A percentile compares a stretch with the other conserved stretches of the same genome.
Evolutionary conservation across 1,139 yeast species (phyloP).

Genomic region (Diutina rugosa): DNA sequence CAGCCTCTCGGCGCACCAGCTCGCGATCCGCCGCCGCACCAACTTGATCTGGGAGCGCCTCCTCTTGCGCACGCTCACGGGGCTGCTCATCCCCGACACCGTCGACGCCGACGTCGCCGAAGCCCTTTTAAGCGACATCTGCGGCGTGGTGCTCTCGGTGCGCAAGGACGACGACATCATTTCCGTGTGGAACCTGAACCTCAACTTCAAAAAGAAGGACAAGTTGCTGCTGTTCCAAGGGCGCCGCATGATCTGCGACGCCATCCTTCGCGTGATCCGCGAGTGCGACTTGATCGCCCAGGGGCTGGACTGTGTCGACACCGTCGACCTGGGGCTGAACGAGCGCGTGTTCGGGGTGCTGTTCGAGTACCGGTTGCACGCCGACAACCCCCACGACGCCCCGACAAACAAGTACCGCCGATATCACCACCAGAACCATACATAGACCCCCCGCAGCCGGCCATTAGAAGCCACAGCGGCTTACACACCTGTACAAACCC

Average conservation of each 20-base stretch:
- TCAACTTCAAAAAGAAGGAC: slow-evolving; percentile 19
- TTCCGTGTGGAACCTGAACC: slow-evolving; percentile 41
- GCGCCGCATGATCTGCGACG: slow-evolving; percentile 35
- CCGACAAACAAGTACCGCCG: background rate
- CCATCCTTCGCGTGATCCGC: slow-evolving; percentile 30
- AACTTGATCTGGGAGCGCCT: slow-evolving; percentile 42
- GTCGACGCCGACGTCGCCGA: slow-evolving; percentile 12
- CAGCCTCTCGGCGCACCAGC: slow-evolving; percentile 7
- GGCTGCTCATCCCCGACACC: slow-evolving; percentile 27
- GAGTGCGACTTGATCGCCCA: slow-evolving; percentile 34
- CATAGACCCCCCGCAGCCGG: background rate
- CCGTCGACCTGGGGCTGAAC: slow-evolving; percentile 21
- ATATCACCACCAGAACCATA: background rate
- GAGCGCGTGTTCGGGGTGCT: slow-evolving; percentile 33
- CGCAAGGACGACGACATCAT: slow-evolving; percentile 28
- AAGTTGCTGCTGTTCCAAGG: slow-evolving; percentile 33
- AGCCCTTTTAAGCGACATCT: slow-evolving; percentile 29
- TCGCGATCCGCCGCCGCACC: slow-evolving; percentile 21
- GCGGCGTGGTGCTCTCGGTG: slow-evolving; percentile 39
- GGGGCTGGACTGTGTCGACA: slow-evolving; percentile 19
- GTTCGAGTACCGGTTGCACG: slow-evolving; percentile 33
- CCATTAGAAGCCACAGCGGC: no score
- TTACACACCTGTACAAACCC: no score
- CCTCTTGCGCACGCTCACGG: slow-evolving; percentile 29
- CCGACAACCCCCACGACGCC: slow-evolving; percentile 13